A percentile compares a stretch with the other conserved stretches of the same genome.
phyloP scores from a whole-genome alignment of 768 basidiomycete genomes.

The Calocybe gangraenosa region DNA sequence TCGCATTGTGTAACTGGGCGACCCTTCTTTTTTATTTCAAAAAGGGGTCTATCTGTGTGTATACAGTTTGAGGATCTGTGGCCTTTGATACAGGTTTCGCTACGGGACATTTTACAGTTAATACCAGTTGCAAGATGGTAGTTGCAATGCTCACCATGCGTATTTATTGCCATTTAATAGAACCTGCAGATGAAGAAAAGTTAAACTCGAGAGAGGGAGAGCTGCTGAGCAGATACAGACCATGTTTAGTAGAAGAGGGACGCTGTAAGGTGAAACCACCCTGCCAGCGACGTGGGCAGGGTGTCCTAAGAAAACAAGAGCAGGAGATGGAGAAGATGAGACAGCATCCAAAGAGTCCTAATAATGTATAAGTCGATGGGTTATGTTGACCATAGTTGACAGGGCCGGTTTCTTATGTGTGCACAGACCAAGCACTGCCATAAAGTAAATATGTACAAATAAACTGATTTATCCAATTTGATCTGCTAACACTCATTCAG shows the following conservation, averaged over 20 bases:
- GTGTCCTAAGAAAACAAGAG: conserved; percentile 44
- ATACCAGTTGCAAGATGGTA: conserved; percentile 2
- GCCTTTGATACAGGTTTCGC: conserved; percentile 92
- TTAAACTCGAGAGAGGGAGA: neutral
- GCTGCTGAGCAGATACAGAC: conserved; percentile 9
- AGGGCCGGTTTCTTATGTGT: conserved; percentile 32
- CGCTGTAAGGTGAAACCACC: conserved; percentile 26
- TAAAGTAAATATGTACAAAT: conserved; percentile 12
- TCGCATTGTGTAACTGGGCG: conserved; percentile 89
- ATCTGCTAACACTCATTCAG: neutral
- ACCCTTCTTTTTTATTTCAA: conserved; percentile 92
- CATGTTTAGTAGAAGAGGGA: conserved; percentile 11
- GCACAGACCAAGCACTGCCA: conserved; percentile 36
- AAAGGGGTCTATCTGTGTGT: conserved; percentile 84
- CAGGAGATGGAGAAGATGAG: conserved; percentile 36
- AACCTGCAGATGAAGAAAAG: conserved; percentile 36
- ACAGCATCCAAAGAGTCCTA: conserved; percentile 35
- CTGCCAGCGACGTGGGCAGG: conserved; percentile 56
- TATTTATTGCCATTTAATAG: conserved; percentile 76
- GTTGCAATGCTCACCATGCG: conserved; percentile 57
- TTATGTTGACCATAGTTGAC: conserved; percentile 53
- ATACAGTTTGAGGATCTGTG: conserved; percentile 88
- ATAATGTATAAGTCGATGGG: conserved; percentile 18
- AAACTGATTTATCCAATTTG: conserved; percentile 13
- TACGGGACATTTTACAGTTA: conserved; percentile 22